A percentile compares a stretch with the other conserved stretches of the same genome.
Evolutionary conservation across 805 yeast species (phyloP).

Genomic region (Ogataea paraovalis): DNA sequence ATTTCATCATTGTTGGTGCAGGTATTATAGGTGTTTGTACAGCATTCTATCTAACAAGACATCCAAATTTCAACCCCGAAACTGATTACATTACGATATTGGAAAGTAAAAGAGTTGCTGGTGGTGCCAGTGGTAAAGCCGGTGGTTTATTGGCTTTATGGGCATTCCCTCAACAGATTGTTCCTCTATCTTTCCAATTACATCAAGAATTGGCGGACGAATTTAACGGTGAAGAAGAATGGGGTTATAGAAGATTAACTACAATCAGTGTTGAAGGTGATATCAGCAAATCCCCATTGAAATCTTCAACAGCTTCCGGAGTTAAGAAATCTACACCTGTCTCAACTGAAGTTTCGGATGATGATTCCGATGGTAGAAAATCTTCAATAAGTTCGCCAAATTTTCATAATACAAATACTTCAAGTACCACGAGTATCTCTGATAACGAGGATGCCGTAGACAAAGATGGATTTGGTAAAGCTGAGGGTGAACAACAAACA

Average conservation of each 20-base stretch:
- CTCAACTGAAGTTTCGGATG: not conserved
- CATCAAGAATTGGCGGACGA: constrained; percentile 79
- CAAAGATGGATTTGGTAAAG: not conserved
- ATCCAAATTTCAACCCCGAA: constrained; percentile 69
- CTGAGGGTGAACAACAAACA: constrained; percentile 1
- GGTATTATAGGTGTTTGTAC: constrained; percentile 96
- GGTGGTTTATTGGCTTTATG: constrained; percentile 93
- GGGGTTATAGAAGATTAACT: constrained; percentile 91
- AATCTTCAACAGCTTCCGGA: not conserved
- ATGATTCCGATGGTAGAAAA: constrained; percentile 8
- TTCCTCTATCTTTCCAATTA: constrained; percentile 77
- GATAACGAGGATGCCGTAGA: constrained; percentile 3
- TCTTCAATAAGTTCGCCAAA: constrained; percentile 3
- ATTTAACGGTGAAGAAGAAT: constrained; percentile 77
- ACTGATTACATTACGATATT: constrained; percentile 79
- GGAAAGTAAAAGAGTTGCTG: constrained; percentile 90
- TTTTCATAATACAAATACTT: constrained; percentile 1
- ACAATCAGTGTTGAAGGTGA: constrained; percentile 88
- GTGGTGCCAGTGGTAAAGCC: constrained; percentile 97
- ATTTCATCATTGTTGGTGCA: constrained; percentile 85
- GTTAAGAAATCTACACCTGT: not conserved
- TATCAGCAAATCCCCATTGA: constrained; percentile 31
- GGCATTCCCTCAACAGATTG: constrained; percentile 96
- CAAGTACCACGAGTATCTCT: constrained; percentile 14
- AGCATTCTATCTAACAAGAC: constrained; percentile 82